phyloP scores from a whole-genome alignment of 345 rosid genomes.

The Syzygium grande region DNA sequence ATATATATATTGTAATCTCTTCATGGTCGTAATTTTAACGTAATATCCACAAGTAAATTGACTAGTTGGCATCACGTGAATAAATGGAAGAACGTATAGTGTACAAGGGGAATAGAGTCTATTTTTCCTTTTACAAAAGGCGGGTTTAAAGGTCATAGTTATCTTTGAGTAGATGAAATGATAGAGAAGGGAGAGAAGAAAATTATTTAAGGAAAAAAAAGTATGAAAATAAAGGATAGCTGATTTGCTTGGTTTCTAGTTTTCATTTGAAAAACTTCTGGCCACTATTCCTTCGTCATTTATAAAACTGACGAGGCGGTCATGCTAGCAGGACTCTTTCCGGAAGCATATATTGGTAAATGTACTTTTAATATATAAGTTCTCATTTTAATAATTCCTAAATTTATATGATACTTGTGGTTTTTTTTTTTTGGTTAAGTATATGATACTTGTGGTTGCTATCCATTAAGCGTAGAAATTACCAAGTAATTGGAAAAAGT shows the following conservation, averaged over 20 bases:
- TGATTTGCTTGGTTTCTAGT: background rate
- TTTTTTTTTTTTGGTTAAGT: no score
- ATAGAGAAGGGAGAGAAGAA: background rate
- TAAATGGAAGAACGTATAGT: background rate
- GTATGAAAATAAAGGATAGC: background rate
- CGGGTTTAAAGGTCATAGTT: background rate
- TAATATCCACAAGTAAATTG: no score
- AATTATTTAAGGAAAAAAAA: background rate
- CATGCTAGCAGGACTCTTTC: background rate
- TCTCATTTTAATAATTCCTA: background rate
- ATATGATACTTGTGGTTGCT: no score
- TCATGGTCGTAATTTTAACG: no score
- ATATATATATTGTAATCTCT: no score
- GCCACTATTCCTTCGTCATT: background rate
- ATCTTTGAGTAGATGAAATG: no score
- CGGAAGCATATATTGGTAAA: background rate
- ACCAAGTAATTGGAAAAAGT: background rate
- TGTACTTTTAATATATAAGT: background rate
- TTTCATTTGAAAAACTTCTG: background rate
- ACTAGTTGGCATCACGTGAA: background rate
- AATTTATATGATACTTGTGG: no score
- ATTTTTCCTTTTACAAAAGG: background rate
- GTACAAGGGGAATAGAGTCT: background rate
- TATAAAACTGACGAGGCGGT: background rate
- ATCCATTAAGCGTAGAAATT: background rate